Base-by-base conservation (phyloP, 805 yeast genomes). In the Myxozyma nipponensis region DNA sequence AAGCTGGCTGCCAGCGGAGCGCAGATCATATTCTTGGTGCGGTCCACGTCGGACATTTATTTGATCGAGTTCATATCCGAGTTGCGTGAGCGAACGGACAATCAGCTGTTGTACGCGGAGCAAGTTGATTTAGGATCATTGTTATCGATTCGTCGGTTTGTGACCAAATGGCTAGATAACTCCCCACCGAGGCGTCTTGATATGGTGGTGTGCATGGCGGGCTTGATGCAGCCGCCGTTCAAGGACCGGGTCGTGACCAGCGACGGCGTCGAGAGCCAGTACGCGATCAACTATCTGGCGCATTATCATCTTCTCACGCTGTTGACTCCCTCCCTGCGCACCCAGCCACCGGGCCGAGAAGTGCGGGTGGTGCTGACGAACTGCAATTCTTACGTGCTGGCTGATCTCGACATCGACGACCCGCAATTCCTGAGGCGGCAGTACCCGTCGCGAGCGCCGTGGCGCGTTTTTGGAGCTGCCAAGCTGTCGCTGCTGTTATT, bases 271-370 rank as follows among this genome's bases (percentile, higher is more conserved):
- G 99, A 93, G 66, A 66, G 77, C 37, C 98, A 93, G 65, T 77
- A 84, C 53, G 95, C 88, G 2, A 75, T 84, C 32, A 93, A 91
- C 68, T 93, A 84, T 63, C 76, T 83, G 34, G 85, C 84, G 5
- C 90, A 88, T 61, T 86, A 71, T 67, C 97, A 90, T 67, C 72
- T 93, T 23, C 72, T 93, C 49, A 84, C 86, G 2, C 70, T 93
- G 25, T 65, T 93, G 46, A 78, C 82, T n/a, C 98, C 98, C 0
- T 78, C 93, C 7, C 72, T 93, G 47, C 81, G 85, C 57, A 83
- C 82, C 1, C 99, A 93, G 69, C 95, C 97, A 2, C 87, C 96
- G 0, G 98, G 90, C 67, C 76, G 99, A 58, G 98, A 90, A 63
- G 96, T 93, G 2, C 73, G 97, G 40, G 78, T 93, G 3, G 65